phyloP scores from a whole-genome alignment of 805 yeast genomes.

The Candida insectorum region DNA sequence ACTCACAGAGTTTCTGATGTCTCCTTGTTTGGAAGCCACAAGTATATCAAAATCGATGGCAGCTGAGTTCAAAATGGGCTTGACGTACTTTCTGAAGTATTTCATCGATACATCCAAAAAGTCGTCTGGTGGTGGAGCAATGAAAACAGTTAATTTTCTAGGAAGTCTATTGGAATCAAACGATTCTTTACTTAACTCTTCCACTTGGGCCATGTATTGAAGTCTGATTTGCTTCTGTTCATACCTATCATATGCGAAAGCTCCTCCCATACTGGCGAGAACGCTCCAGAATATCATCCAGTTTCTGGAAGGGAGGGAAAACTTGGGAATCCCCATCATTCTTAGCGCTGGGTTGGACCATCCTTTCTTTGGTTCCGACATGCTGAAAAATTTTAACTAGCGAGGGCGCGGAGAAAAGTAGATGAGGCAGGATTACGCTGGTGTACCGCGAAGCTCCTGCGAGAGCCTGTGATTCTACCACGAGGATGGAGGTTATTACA shows the following conservation, averaged over 20 bases:
- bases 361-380: slow-evolving; percentile 30
- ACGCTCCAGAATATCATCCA: slow-evolving; percentile 89
- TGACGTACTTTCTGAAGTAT: slow-evolving; percentile 73
- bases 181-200: slow-evolving; percentile 44
- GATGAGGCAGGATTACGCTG: too few species aligned
- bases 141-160: slow-evolving; percentile 73
- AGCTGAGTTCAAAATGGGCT: slow-evolving; percentile 80
- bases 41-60: slow-evolving; percentile 80
- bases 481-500: too few species aligned
- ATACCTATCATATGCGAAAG: slow-evolving; percentile 72
- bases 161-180: slow-evolving; percentile 53
- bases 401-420: too few species aligned
- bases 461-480: too few species aligned
- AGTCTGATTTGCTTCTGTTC: slow-evolving; percentile 65
- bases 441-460: too few species aligned
- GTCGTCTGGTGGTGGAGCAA: slow-evolving; percentile 98
- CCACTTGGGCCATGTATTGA: slow-evolving; percentile 61
- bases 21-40: slow-evolving; percentile 84
- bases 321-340: slow-evolving; percentile 78
- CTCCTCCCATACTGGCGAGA: slow-evolving; percentile 64
- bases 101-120: slow-evolving; percentile 70
- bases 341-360: slow-evolving; percentile 75
- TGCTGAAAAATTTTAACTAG: too few species aligned
- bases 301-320: slow-evolving; percentile 83
- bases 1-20: slow-evolving; percentile 77